A percentile compares a stretch with the other conserved stretches of the same genome.
Conservation (phyloP, 2,329 filamentous ascomycete genomes). For the Hypocrella siamensis region DNA sequence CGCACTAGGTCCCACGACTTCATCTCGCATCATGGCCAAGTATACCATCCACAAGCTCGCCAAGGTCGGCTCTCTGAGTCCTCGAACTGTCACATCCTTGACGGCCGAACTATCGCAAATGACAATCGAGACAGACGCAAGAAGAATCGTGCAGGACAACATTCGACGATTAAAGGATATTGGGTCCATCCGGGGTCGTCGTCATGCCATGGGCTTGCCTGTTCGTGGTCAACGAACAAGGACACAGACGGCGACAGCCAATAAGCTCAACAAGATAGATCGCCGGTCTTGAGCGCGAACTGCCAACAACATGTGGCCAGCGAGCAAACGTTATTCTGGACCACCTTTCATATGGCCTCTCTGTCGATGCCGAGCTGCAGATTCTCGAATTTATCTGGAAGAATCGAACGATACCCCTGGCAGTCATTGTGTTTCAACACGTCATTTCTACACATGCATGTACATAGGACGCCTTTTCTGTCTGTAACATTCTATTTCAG, state of each 20-base stretch:
- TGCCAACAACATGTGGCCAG: background rate
- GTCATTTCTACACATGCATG: too few relatives aligned
- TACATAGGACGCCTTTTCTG: too few relatives aligned
- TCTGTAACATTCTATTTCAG: too few relatives aligned
- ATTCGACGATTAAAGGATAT: slow-evolving; percentile 80
- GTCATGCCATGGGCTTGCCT: slow-evolving; percentile 86
- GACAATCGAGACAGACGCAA: slow-evolving; percentile 85
- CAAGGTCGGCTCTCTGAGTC: slow-evolving; percentile 58
- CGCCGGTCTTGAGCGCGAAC: slow-evolving; percentile 10
- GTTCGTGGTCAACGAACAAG: slow-evolving; percentile 83
- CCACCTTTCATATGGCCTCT: too few relatives aligned
- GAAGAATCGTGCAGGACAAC: slow-evolving; percentile 65
- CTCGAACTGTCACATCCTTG: slow-evolving; percentile 65
- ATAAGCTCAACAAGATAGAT: slow-evolving; percentile 45
- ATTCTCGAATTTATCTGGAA: too few relatives aligned
- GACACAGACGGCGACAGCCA: slow-evolving; percentile 48
- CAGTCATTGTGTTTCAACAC: too few relatives aligned
- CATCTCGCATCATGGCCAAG: slow-evolving; percentile 67
- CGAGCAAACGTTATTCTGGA: background rate
- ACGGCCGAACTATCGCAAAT: slow-evolving; percentile 77
- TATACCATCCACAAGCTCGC: slow-evolving; percentile 76
- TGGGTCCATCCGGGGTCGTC: slow-evolving; percentile 72
- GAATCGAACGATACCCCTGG: too few relatives aligned
- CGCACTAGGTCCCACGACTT: slow-evolving; percentile 57
- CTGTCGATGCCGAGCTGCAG: too few relatives aligned